Base-by-base conservation (phyloP, 495 filamentous ascomycete species). In the Penicillium lividum region DNA sequence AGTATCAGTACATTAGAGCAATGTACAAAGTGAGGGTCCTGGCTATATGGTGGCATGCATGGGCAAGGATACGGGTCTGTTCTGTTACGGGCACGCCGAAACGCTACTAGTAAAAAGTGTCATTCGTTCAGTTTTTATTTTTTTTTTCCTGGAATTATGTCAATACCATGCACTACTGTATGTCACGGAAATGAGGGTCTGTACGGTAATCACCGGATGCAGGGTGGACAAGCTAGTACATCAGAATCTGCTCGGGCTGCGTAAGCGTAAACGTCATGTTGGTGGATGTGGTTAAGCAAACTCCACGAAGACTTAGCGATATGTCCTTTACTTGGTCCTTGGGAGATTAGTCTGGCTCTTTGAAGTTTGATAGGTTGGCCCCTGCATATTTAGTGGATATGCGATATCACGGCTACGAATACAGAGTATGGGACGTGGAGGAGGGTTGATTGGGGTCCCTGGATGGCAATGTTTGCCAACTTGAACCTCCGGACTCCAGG, bases 221-320 rank as follows among this genome's bases (percentile, higher is more conserved):
- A 49, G 40, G 31, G 43, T 49, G 16, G 5, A 7, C 7, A 38
- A 25, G 10, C 43, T 57, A 50, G 53, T 44, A 42, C 50, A 2
- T 30, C 2, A 11, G 31, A 31, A n/a, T 45, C 11, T 36, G 42
- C n/a, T 46, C 7, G 18, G 38, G 61, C 56, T 68, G 66, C 66
- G 66, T 68, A 62, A 68, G 58, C 64, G 5, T 45, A 68, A 61
- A 64, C 66, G 66, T 68, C 66, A 68, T 54, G 48, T 45, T 38
- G 45, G 28, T 29, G 28, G 27, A 29, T 49, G 46, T 4, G 28
- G 57, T n/a, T 22, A n/a, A 8, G 16, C 8, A n/a, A 30, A 51
- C 54, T 49, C 48, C 47, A 61, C 46, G 31, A 27, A 13, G 15
- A 25, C 25, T 49, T 49, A 16, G 15, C 25, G 46, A 49, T 2